Evolutionary conservation across 805 yeast species (phyloP).

Genomic region (Nakazawaea laoshanensis): DNA sequence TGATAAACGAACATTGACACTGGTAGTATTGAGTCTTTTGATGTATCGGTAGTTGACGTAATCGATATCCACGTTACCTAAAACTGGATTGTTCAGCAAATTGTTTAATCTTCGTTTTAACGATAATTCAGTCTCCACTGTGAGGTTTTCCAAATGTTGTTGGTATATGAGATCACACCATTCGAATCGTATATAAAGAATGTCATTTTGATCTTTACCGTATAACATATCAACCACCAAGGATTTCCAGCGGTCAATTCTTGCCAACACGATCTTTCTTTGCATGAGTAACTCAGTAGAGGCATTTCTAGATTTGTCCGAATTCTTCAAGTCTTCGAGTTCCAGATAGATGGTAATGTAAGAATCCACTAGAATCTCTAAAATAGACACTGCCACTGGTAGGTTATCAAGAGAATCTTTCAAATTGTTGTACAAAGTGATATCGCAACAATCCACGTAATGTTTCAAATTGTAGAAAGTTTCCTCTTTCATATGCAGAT

Average conservation of each 20-base stretch:
- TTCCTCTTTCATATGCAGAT: conserved; percentile 11
- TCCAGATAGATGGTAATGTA: conserved; percentile 24
- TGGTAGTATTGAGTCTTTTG: conserved; percentile 40
- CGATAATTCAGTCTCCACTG: conserved; percentile 10
- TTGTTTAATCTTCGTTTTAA: conserved; percentile 5
- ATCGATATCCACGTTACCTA: conserved; percentile 21
- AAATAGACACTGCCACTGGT: conserved; percentile 26
- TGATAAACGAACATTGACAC: conserved; percentile 54
- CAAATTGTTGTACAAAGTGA: conserved; percentile 14
- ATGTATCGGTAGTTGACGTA: conserved; percentile 56
- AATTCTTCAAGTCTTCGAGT: conserved; percentile 15
- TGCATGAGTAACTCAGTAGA: conserved; percentile 25
- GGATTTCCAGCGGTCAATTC: conserved; percentile 41
- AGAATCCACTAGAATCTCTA: conserved; percentile 35
- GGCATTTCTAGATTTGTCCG: conserved; percentile 12
- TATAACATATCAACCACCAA: conserved; percentile 23
- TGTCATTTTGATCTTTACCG: conserved; percentile 2
- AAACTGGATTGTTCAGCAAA: neutral
- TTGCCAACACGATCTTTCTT: conserved; percentile 28
- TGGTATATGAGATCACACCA: conserved; percentile 28
- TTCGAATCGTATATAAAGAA: conserved; percentile 15
- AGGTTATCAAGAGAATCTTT: conserved; percentile 11
- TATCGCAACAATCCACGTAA: conserved; percentile 20
- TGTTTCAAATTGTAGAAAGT: conserved; percentile 14
- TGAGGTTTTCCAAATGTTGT: conserved; percentile 7